A percentile compares a stretch with the other conserved stretches of the same genome.
These are phyloP conservation scores for Saururus chinensis DNA, from an alignment of 164 flowering plant species.

Conservation along the genomic window DNA sequence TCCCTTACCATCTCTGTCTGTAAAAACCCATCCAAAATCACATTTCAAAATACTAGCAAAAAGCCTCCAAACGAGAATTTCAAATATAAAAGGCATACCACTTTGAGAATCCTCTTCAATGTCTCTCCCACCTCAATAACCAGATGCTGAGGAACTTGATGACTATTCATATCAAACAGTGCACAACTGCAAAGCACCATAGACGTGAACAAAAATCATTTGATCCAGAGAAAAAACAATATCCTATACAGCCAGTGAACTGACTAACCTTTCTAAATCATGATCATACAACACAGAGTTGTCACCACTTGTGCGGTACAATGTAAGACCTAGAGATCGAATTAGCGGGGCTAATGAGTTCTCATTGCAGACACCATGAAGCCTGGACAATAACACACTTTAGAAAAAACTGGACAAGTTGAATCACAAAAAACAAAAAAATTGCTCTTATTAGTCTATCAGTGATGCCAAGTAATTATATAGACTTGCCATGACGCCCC, in stretches of 20 bases:
- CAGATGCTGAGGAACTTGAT: constrained; percentile 59
- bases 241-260: background rate
- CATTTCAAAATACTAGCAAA: background rate
- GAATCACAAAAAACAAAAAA: background rate
- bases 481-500: constrained; percentile 82
- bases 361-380: constrained; percentile 96
- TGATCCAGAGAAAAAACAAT: background rate
- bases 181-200: constrained; percentile 34
- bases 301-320: constrained; percentile 95
- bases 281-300: constrained; percentile 87
- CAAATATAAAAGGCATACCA: constrained; percentile 25
- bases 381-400: constrained; percentile 30
- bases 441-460: background rate
- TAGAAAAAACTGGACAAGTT: background rate
- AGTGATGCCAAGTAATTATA: background rate
- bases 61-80: background rate
- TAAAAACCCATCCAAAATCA: constrained; percentile 4
- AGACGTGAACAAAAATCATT: background rate
- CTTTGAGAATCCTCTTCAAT: constrained; percentile 61
- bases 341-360: constrained; percentile 92
- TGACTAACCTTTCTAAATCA: constrained; percentile 74
- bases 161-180: constrained; percentile 63
- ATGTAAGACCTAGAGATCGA: constrained; percentile 55
- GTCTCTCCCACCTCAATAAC: constrained; percentile 66
- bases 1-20: constrained; percentile 84